Base-by-base conservation (phyloP, 495 filamentous ascomycete species). In the Daldinia concentrica region DNA sequence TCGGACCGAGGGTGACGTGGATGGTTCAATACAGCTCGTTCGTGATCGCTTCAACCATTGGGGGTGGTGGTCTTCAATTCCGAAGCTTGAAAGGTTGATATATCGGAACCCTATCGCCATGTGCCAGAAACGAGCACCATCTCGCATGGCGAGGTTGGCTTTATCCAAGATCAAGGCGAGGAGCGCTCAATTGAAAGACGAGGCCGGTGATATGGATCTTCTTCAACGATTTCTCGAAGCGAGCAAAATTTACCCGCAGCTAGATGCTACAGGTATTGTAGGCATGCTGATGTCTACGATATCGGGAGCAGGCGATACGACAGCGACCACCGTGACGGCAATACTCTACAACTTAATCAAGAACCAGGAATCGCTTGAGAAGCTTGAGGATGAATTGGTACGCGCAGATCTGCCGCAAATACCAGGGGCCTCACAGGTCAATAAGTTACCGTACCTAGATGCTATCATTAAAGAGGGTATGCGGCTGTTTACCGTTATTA, bases 391-490 rank as follows among this genome's bases (percentile, higher is more conserved):
- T 14, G 87, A 89, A 68, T 57, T 89, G 26, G 82, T 83, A 30
- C 74, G 74, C 0, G 79, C 80, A 8, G 37, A 58, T 6, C 43
- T 79, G 2, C 62, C 63, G 0, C 60, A 62, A 26, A 68, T 77
- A 9, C 69, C 70, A 1, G 29, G 39, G 37, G 71, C 72, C 26
- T 45, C 71, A 1, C 59, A 72, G 34, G 69, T 72, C 6, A 64
- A 59, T 43, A 66, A 64, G 50, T 45, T 90, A 32, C 83, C 83
- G 15, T 90, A 90, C 64, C 82, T 90, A 24, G 84, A 86, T 54
- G 85, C 89, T n/a, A 82, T 85, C 12, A 82, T 90, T 70, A 86
- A 87, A 66, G 89, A 91, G 71, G 77, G 81, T 0, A 83, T 90
- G 78, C 84, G 88, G 2, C 51, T 90, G 3, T 84, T 87, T 71